These are phyloP conservation scores for Aspergillus fischeri DNA, from an alignment of 2,329 filamentous ascomycete species.

Conservation along the genomic window DNA sequence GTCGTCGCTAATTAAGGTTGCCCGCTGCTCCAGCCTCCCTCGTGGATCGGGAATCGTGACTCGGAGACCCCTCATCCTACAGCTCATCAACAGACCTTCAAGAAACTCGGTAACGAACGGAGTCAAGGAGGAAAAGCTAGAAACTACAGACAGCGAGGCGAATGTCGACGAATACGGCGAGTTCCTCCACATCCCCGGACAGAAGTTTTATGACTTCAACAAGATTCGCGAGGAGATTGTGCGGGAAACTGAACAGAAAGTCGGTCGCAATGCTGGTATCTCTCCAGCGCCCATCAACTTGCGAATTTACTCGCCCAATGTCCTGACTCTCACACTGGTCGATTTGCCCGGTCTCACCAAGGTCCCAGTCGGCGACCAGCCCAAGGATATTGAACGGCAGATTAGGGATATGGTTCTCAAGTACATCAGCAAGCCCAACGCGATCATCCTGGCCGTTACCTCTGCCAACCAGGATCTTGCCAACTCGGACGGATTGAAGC, in stretches of 20 bases:
- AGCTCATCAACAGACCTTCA: slow-evolving; percentile 87
- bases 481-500: slow-evolving; percentile 95
- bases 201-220: slow-evolving; percentile 97
- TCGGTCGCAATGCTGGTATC: slow-evolving; percentile 92
- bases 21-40: slow-evolving; percentile 62
- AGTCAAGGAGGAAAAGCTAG: slow-evolving; percentile 59
- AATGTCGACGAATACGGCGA: slow-evolving; percentile 98
- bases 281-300: slow-evolving; percentile 96
- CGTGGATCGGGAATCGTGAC: slow-evolving; percentile 98
- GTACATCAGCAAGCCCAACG: slow-evolving; percentile 97
- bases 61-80: slow-evolving; percentile 88
- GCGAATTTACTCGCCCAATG: slow-evolving; percentile 96
- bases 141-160: slow-evolving; percentile 75
- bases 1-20: slow-evolving; percentile 21
- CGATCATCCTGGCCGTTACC: slow-evolving; percentile 94
- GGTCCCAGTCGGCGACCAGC: slow-evolving; percentile 93
- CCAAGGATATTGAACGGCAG: slow-evolving; percentile 92
- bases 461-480: slow-evolving; percentile 96
- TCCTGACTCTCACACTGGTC: slow-evolving; percentile 92
- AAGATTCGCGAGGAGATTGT: slow-evolving; percentile 98
- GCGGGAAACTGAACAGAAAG: slow-evolving; percentile 93
- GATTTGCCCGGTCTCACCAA: slow-evolving; percentile 95
- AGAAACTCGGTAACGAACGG: slow-evolving; percentile 66
- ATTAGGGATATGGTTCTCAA: slow-evolving; percentile 98
- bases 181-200: slow-evolving; percentile 93